Base-by-base conservation (phyloP, 164 flowering plant genomes). In the Chimonanthus praecox region DNA sequence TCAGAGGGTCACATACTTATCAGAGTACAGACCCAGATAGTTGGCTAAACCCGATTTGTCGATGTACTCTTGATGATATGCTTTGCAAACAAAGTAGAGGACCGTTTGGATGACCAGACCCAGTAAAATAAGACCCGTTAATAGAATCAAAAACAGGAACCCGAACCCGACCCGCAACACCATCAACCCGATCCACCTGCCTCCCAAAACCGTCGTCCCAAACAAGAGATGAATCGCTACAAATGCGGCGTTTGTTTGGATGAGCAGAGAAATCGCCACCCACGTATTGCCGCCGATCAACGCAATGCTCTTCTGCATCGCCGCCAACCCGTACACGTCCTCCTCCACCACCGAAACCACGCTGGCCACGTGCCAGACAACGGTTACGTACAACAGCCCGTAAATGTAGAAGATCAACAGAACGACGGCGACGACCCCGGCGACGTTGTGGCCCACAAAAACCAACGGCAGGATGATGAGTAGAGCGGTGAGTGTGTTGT, bases 331-430 rank as follows among this genome's bases (percentile, higher is more conserved):
- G 16, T 62, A 64, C 0, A 49, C 11, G 10, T 83, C 83, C 72
- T 91, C 94, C 69, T 86, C 88, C 21, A 86, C 54, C 8, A 86
- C 85, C 8, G 88, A 79, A 7, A 86, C 76, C 7, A 86, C 87
- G 49, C 78, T 73, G 0, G 87, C 87, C 78, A 86, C 47, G 5
- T 83, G 80, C 85, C 85, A 86, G 0, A 84, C 11, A 3, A 80
- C 58, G 66, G 68, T 78, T 49, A 84, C 21, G 74, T 84, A 86
- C 45, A 74, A 66, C 1, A 78, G 8, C 9, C 88, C 87, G 5
- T 69, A 47, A 4, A 75, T 20, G 76, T 81, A 86, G 0, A 68
- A 0, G 4, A 75, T 44, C 21, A 62, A 10, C 6, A 76, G 9
- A 11, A 74, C 20, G 33, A 68, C 1, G 5, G 67, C 13, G 11